These are phyloP conservation scores for Aspergillus neotritici DNA, from an alignment of 2,329 filamentous ascomycete species.

Conservation along the genomic window DNA sequence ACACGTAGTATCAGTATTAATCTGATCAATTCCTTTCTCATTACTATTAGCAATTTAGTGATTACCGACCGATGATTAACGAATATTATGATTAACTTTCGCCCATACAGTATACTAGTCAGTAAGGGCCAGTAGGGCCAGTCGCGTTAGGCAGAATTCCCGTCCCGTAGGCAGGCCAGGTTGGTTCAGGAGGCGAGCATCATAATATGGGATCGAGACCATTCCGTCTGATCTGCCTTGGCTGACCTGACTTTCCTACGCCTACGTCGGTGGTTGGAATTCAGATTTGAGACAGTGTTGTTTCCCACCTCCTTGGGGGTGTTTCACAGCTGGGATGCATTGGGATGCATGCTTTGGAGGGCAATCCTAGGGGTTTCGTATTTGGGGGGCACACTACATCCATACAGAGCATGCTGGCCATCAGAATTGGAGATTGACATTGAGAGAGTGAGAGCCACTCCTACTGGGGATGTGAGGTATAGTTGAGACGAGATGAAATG, in stretches of 20 bases:
- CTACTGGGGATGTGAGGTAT: slow-evolving; percentile 6
- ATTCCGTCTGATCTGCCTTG: slow-evolving; percentile 9
- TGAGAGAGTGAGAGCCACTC: not conserved
- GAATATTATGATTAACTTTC: slow-evolving; percentile 11
- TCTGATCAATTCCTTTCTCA: no score
- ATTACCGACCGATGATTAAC: no score
- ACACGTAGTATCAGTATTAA: no score
- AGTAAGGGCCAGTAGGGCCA: slow-evolving; percentile 15
- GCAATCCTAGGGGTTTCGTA: slow-evolving; percentile 4
- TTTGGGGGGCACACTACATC: no score
- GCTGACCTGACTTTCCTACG: slow-evolving; percentile 1
- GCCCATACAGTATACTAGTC: slow-evolving; percentile 6
- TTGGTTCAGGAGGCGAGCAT: slow-evolving; percentile 11
- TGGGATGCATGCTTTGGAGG: not conserved
- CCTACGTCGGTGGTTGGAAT: slow-evolving; percentile 4
- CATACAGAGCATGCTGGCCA: not conserved
- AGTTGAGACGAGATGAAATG: slow-evolving; percentile 16
- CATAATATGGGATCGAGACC: slow-evolving; percentile 4
- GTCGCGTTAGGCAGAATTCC: slow-evolving; percentile 13
- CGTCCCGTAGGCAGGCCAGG: slow-evolving; percentile 8
- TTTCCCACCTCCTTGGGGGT: slow-evolving; percentile 1
- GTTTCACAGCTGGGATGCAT: slow-evolving; percentile 12
- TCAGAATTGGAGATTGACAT: not conserved
- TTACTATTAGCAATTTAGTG: no score
- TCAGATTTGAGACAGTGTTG: slow-evolving; percentile 4